Evolutionary conservation across 2,329 filamentous ascomycete genomes (phyloP), one percentile per base, ranked within the genome.

Genomic region (Pestalotiopsis sp.): DNA sequence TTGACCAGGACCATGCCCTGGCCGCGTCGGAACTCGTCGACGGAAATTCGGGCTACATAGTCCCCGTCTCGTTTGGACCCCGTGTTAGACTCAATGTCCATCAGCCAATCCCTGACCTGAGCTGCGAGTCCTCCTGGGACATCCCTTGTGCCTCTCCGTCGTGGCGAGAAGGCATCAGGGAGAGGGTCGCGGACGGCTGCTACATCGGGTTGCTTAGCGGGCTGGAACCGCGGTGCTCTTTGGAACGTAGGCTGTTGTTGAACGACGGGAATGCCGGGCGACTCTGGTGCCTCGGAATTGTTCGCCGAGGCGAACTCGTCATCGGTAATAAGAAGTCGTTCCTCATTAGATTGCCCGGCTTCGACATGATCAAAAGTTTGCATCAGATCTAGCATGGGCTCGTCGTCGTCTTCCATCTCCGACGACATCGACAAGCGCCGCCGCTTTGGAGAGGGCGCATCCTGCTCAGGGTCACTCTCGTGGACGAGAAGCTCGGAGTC

Each of bases 61-160:
- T 73, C 73, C 7, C 66, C 67, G 24, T 67, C 65, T 59, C 62
- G 38, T 62, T 71, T 67, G 48, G 68, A 70, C 24, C 73, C 72
- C 17, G 70, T 70, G 17, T 72, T 74, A 1, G 78, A 76, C 68
- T 82, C 82, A 55, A 81, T 77, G 62, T 81, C 80, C 52, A 83
- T 77, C 39, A 84, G 77, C 82, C 82, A 84, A 73, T 81, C 79
- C 6, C 81, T 78, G 9, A 84, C 72, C 67, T 80, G 78, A 2
- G 80, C 77, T 3, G 82, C 82, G 13, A 84, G 75, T 0, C 82
- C 81, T 14, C 80, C 81, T 0, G 78, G 70, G 4, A 81, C 68
- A 62, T 82, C 82, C 69, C 71, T 76, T 1, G 72, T 73, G 39
- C 74, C 77, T 58, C 69, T 73, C 35, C 79, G 76, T 44, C 76